Evolutionary conservation across 2,329 filamentous ascomycete genomes (phyloP).

Genomic region (Fusarium piperis): DNA sequence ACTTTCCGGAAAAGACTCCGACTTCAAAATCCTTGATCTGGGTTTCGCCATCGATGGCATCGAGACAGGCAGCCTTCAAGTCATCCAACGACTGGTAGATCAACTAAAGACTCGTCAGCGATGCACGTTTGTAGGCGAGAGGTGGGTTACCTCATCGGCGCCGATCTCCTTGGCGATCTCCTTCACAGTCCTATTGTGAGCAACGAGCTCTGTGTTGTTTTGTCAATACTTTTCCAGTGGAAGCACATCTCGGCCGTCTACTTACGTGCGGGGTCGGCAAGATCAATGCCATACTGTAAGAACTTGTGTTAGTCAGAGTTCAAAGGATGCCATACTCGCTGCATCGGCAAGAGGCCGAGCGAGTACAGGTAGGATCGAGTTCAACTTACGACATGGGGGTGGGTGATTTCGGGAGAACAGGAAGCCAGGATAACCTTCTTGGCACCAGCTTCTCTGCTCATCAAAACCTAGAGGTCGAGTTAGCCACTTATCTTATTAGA

Average conservation of each 20-base stretch:
- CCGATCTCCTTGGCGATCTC: constrained; percentile 54
- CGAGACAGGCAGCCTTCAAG: constrained; percentile 78
- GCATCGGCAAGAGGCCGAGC: not conserved
- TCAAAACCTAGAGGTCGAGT: constrained; percentile 51
- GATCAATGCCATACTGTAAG: constrained; percentile 56
- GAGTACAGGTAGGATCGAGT: not conserved
- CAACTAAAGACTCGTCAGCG: constrained; percentile 54
- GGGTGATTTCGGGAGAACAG: constrained; percentile 82
- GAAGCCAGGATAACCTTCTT: constrained; percentile 84
- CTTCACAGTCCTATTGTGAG: constrained; percentile 50
- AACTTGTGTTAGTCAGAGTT: not conserved
- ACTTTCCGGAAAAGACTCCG: constrained; percentile 90
- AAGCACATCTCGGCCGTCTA: not conserved
- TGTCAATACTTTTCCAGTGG: not conserved
- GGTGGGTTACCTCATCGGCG: constrained; percentile 64
- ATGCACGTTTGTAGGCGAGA: constrained; percentile 42
- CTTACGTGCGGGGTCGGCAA: constrained; percentile 51
- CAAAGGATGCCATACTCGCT: not conserved
- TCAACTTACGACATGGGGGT: constrained; percentile 82
- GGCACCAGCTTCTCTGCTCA: constrained; percentile 88
- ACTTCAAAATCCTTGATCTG: constrained; percentile 78
- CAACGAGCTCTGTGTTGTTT: constrained; percentile 49
- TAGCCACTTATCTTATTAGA: not conserved
- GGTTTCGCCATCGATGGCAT: constrained; percentile 68
- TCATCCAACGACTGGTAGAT: constrained; percentile 68